Evolutionary conservation across 2,329 filamentous ascomycete species (phyloP).

Genomic region (Trichoderma cornu-damae): DNA sequence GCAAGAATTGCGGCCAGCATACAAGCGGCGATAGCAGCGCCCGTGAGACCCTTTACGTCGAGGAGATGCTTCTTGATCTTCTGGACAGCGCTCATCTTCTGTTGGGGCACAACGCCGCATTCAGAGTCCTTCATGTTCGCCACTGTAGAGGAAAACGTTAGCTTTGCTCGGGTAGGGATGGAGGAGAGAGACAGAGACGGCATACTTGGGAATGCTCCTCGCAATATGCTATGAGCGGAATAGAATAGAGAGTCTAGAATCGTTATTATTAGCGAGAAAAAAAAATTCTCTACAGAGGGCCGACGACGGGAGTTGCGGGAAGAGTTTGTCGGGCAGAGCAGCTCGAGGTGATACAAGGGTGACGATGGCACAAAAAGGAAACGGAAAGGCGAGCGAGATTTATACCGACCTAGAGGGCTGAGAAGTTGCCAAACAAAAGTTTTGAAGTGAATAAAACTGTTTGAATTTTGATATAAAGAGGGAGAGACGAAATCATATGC

Average conservation of each 20-base stretch:
- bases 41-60: conserved; percentile 20
- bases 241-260: neutral
- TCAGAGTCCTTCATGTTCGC: conserved; percentile 28
- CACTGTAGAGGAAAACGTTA: conserved; percentile 26
- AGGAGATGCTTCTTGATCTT: conserved; percentile 3
- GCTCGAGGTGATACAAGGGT: conserved; percentile 9
- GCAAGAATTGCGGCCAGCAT: conserved; percentile 28
- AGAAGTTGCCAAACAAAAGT: neutral
- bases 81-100: neutral
- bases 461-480: neutral
- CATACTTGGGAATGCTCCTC: neutral
- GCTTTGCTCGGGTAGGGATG: neutral
- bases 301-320: neutral
- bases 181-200: neutral
- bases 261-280: neutral
- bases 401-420: neutral
- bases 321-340: conserved; percentile 10
- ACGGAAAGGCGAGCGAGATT: neutral
- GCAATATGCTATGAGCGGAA: neutral
- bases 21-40: conserved; percentile 15
- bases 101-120: conserved; percentile 20
- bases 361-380: conserved; percentile 9
- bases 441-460: neutral
- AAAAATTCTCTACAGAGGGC: neutral
- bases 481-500: neutral